Base-by-base conservation (phyloP, 2,329 filamentous ascomycete genomes). In the Hymenoscyphus albidus region DNA sequence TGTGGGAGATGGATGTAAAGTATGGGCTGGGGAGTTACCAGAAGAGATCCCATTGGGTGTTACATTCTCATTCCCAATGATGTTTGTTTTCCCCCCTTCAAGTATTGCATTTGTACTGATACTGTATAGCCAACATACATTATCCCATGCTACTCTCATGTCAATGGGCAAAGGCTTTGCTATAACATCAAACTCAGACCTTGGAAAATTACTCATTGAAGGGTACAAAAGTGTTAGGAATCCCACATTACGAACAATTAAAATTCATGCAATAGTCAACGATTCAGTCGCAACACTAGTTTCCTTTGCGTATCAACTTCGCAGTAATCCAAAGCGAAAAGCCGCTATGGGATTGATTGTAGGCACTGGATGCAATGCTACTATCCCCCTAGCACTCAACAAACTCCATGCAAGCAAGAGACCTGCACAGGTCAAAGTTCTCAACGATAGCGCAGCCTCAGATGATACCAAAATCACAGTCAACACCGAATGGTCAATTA, bases 401-500 rank as follows among this genome's bases (percentile, higher is more conserved):
- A 83, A 81, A 64, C 79, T 95, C 18, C 85, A 89, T 67, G 79
- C 83, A 9, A 83, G 81, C 63, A 94, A 94, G 74, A 77, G 80
- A 70, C 86, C 78, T 60, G 77, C 71, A 67, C 80, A 77, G 54
- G 77, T 86, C 57, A 80, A 79, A 65, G 76, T 81, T 6, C 77
- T 85, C 42, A 80, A 80, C 16, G 81, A 78, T 14, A 78, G 77
- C 67, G 75, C 77, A 64, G 75, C 42, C 66, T 69, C 80, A 1
- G 77, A 80, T 13, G 81, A 89, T 6, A 79, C 84, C n/a, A 88
- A 85, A 69, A 88, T 93, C 14, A 85, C 91, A 4, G 86, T 94
- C 68, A 94, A 94, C 73, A 94, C 91, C 0, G 91, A 95, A 77
- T 93, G 90, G 88, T 91, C 88, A 61, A 92, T 95, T 70, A 88